Evolutionary conservation across 2,329 filamentous ascomycete species (phyloP).

Genomic region (Chalara sp.): DNA sequence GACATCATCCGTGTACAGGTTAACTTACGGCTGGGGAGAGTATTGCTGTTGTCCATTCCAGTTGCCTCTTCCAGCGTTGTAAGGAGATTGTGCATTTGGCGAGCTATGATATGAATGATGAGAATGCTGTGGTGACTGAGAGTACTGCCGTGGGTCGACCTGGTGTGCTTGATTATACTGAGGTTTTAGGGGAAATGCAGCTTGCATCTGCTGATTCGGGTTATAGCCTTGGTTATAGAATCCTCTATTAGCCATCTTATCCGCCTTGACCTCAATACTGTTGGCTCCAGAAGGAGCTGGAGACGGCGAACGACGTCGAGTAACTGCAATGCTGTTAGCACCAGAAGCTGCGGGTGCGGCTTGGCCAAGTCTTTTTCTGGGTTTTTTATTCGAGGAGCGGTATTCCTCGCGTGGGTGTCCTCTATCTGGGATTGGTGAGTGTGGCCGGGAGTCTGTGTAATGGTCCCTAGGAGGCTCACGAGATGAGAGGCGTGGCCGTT

Average conservation of each 20-base stretch:
- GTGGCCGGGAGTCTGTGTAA: too few relatives aligned
- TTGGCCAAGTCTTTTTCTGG: too few relatives aligned
- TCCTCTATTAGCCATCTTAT: slow-evolving; percentile 29
- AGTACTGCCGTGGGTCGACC: slow-evolving; percentile 37
- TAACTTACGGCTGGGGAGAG: slow-evolving; percentile 41
- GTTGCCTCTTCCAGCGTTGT: slow-evolving; percentile 45
- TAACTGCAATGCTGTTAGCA: slow-evolving; percentile 28
- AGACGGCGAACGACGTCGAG: slow-evolving; percentile 3
- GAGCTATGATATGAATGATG: slow-evolving; percentile 51
- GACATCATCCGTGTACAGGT: background rate
- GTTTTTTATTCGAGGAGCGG: background rate
- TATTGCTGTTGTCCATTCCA: slow-evolving; percentile 39
- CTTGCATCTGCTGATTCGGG: slow-evolving; percentile 30
- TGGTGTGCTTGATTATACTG: slow-evolving; percentile 29
- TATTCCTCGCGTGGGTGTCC: slow-evolving; percentile 5
- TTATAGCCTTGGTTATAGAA: slow-evolving; percentile 29
- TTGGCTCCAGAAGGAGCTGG: slow-evolving; percentile 28
- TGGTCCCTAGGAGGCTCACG: background rate
- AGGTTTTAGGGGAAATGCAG: slow-evolving; percentile 28
- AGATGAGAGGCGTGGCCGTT: background rate
- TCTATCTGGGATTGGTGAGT: too few relatives aligned
- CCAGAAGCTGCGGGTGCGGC: slow-evolving; percentile 13
- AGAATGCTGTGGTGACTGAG: slow-evolving; percentile 50
- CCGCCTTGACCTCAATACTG: slow-evolving; percentile 28
- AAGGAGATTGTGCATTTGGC: slow-evolving; percentile 55